phyloP scores from a whole-genome alignment of 2,329 filamentous ascomycete genomes.

The Ascochyta pisi region DNA sequence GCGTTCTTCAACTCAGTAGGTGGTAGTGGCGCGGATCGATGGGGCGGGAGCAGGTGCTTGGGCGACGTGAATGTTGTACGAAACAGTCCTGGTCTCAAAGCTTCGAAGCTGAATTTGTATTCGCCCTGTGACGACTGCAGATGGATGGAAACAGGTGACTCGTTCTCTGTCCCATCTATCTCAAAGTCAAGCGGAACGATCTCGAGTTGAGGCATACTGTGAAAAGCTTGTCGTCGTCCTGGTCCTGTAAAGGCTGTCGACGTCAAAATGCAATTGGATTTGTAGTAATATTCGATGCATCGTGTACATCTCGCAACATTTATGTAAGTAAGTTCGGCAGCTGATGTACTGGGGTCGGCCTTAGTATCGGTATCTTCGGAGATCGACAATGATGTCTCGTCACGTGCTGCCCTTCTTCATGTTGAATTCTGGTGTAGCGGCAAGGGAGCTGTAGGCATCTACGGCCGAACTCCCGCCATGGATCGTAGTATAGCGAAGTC shows the following conservation, averaged over 20 bases:
- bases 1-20: conserved; percentile 44
- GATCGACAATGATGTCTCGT: not conserved
- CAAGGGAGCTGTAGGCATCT: conserved; percentile 14
- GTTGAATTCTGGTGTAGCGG: not conserved
- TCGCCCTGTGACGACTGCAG: conserved; percentile 54
- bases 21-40: conserved; percentile 64
- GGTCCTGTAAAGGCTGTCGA: not conserved
- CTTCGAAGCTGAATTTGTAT: conserved; percentile 68
- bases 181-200: conserved; percentile 50
- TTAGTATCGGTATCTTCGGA: conserved; percentile 5
- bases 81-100: conserved; percentile 68
- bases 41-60: conserved; percentile 68
- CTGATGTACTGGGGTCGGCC: not conserved
- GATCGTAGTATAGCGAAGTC: conserved; percentile 16
- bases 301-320: not conserved
- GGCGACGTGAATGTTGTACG: conserved; percentile 70
- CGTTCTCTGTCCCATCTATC: conserved; percentile 27
- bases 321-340: not conserved
- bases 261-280: not conserved
- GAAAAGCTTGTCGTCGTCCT: not conserved
- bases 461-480: conserved; percentile 22
- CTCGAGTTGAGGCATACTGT: conserved; percentile 59
- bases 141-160: conserved; percentile 40
- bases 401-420: not conserved
- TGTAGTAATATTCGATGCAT: not conserved